Base-by-base conservation (phyloP, 169 alveolate species). In the Perkinsus marinus region DNA sequence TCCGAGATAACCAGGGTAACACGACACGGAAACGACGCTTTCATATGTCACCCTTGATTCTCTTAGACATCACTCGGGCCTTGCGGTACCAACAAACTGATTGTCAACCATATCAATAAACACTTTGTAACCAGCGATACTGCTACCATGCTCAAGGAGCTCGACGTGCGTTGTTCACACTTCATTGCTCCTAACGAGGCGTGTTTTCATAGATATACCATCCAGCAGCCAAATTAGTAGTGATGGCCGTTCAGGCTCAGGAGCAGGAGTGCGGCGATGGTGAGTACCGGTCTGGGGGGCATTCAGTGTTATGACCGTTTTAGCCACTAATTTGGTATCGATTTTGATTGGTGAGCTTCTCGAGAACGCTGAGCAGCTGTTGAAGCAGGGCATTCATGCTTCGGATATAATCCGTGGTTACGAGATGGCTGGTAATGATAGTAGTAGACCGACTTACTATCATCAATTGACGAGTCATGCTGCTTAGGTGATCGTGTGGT, bases 211-310 rank as follows among this genome's bases (percentile, higher is more conserved):
- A 57, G 79, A 57, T 57, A 13, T 57, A 98, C 94, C 99, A 99
- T 94, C 99, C 99, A 39, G 99, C 99, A 39, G 99, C 99, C 30
- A 98, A 98, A 95, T 96, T 99, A 95, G 94, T 99, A 57, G 98
- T 98, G 47, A 96, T 97, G 97, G 99, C 99, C n/a, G 98, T 99
- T 37, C 97, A 98, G 94, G 97, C 98, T 93, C 97, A 57, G 79
- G 79, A 57, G 22, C 79, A 57, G 79, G 79, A 38, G 91, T 93
- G 94, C 94, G 94, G 93, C 22, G 91, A 89, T 39, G 43, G 57
- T 89, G 34, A 89, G 57, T 89, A 0, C 22, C 34, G 34, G 22
- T 26, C 68, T 89, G 43, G 36, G 57, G 3, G 3, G 43, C 22
- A 16, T 0, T 89, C 39, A n/a, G 3, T 89, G 43, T 6, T 39